Evolutionary conservation across 768 basidiomycete genomes (phyloP), one percentile per base, ranked within the genome.

Genomic region (Coprinellus micaceus): DNA sequence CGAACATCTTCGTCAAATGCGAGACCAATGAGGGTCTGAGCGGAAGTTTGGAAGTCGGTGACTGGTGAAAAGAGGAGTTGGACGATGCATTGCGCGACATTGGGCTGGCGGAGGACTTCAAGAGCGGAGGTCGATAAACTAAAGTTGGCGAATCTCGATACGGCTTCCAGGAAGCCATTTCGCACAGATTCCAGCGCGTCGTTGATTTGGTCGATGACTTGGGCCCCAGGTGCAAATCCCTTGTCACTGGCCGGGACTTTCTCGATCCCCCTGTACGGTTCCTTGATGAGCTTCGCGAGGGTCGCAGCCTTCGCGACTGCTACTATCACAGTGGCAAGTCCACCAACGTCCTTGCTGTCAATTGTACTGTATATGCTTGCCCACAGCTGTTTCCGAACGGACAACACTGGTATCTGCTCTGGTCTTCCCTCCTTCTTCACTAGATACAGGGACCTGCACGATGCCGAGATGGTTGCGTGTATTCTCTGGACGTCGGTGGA

Each of bases 1-100:
- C 97, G 89, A 25, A 83, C 85, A 64, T 95, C 92, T n/a, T 86
- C 90, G 61, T 96, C 90, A 63, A 89, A 95, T 0, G 93, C 89
- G 53, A 92, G 82, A 11, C 88, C 88, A 25, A 91, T 80, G n/a
- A 98, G 68, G 19, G 82, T 81, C 67, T 94, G 89, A 1, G 87
- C 89, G 11, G 88, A 84, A 43, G 78, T 74, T 62, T 90, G 89
- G 15, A 95, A 71, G 13, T 83, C 80, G 19, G 86, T 85, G 28
- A 86, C 77, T 0, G 96, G 94, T 19, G 94, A 98, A 29, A 98
- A 73, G 67, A 96, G 82, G 33, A 96, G 77, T 33, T 77, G 67
- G 57, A 87, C 81, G 43, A 88, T 69, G 45, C 84, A 73, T 61
- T 82, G 77, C 3, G 82, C 83, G 25, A 88, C 78, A 12, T 77